Base-by-base conservation (phyloP, 2,329 filamentous ascomycete genomes). In the Pestalotiopsis fici region DNA sequence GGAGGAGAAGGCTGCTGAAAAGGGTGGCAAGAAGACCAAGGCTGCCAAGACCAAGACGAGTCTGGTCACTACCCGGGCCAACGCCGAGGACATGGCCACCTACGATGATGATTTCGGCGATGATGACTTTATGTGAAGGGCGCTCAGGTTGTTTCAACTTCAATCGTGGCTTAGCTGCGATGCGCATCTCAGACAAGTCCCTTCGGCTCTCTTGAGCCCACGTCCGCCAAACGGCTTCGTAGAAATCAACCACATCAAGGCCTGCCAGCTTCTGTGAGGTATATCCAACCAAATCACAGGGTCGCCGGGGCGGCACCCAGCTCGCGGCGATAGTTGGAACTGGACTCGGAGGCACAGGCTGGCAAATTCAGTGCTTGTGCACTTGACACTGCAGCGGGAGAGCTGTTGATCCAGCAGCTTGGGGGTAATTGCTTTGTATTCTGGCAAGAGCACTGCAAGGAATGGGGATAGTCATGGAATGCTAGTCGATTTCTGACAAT, bases 11-110 rank as follows among this genome's bases (percentile, higher is more conserved):
- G 90, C 91, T 3, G 89, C 93, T 3, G 94, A 97, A 72, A 98
- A 97, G 86, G 91, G 93, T 65, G 93, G 91, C 76, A 99, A 98
- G 92, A 99, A 98, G 90, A 90, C 86, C 74, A 98, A 98, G 88
- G 95, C 95, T 4, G 92, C 93, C 69, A 98, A 66, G 90, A 97
- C 92, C 50, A 99, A 99, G 90, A 89, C 93, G 21, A 91, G 89
- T 6, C 85, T 98, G 62, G 92, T 93, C 66, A 90, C 92, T 68
- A 83, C 81, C 76, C 83, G 91, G 77, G 81, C 85, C 74, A 86
- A 86, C 70, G 82, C 82, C 62, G 86, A 90, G 18, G 95, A 98
- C 79, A 90, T 88, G n/a, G 88, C 87, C 66, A 84, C 89, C 60
- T 97, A 98, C 76, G 93, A 93, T 35, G 92, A 94, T 65, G 92